These are phyloP conservation scores for Trametes versicolor DNA, from an alignment of 1,284 basidiomycete species.

Conservation along the genomic window DNA sequence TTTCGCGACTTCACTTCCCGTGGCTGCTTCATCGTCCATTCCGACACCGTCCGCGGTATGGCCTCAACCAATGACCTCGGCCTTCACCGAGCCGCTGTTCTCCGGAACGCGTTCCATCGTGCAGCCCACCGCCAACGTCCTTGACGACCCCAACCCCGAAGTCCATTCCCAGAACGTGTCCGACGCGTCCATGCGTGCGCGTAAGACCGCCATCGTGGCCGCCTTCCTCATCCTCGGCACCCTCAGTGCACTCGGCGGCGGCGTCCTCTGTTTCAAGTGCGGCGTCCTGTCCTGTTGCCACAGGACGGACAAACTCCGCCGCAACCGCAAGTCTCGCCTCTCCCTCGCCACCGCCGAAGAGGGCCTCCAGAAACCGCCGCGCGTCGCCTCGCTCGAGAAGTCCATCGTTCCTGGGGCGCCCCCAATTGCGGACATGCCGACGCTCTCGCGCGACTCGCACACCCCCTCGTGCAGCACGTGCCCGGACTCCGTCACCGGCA, in stretches of 20 bases:
- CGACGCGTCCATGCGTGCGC: constrained; percentile 33
- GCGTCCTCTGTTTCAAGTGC: constrained; percentile 41
- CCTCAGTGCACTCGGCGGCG: constrained; percentile 37
- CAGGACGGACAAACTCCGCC: constrained; percentile 11
- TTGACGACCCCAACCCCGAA: constrained; percentile 31
- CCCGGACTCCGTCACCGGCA: constrained; percentile 29
- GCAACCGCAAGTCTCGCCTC: constrained; percentile 16
- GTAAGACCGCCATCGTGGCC: constrained; percentile 39
- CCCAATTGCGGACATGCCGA: constrained; percentile 17
- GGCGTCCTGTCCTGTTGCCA: constrained; percentile 32
- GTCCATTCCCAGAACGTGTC: constrained; percentile 21
- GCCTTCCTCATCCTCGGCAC: constrained; percentile 40
- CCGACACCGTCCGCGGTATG: not conserved
- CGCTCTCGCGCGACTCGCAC: constrained; percentile 28
- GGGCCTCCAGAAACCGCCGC: constrained; percentile 20
- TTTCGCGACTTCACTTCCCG: not conserved
- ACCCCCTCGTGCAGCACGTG: constrained; percentile 34
- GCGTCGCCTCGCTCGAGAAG: constrained; percentile 30
- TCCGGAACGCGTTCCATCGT: constrained; percentile 8
- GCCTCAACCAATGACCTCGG: not conserved
- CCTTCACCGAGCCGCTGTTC: constrained; percentile 2
- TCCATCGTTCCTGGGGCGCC: constrained; percentile 32
- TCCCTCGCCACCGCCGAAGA: constrained; percentile 29
- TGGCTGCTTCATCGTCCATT: not conserved
- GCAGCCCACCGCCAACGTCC: constrained; percentile 13